These are phyloP conservation scores for Nitzschia sp. DNA, from an alignment of 108 stramenopile species.

Conservation along the genomic window DNA sequence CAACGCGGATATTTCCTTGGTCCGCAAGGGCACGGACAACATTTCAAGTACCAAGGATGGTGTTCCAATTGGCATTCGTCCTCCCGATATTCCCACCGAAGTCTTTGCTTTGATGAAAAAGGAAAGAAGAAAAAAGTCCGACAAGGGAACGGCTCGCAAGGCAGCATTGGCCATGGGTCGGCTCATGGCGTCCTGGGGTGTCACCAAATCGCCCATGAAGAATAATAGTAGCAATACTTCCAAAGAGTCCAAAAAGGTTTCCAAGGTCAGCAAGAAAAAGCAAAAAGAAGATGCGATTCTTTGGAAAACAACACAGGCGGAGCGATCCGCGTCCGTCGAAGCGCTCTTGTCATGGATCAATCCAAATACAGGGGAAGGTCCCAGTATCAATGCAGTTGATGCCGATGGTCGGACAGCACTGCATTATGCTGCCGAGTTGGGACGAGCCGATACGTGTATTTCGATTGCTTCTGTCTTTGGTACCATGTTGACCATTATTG, in stretches of 20 bases:
- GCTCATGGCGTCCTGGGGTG: conserved; percentile 4
- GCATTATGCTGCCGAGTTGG: conserved; percentile 58
- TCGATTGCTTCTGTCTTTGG: conserved; percentile 43
- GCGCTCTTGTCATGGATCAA: conserved; percentile 43
- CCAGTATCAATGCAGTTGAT: conserved; percentile 55
- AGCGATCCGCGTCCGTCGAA: conserved; percentile 38
- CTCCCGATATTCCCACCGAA: conserved; percentile 1
- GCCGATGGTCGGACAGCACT: conserved; percentile 41
- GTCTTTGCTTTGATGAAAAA: conserved; percentile 10
- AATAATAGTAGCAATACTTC: not conserved
- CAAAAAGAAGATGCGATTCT: not conserved
- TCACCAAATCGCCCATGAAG: conserved; percentile 1
- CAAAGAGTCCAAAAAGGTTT: not conserved
- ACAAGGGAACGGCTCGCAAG: conserved; percentile 1
- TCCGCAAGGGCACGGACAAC: no score
- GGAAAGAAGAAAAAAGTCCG: not conserved
- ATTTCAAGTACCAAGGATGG: not conserved
- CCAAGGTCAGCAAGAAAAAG: no score
- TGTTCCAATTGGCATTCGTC: not conserved
- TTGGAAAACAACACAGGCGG: not conserved
- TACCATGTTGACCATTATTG: conserved; percentile 53
- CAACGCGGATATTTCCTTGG: not conserved
- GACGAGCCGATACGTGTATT: conserved; percentile 45
- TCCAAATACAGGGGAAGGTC: conserved; percentile 37
- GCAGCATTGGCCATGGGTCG: conserved; percentile 22